phyloP scores from a whole-genome alignment of 306 rosid species.

The Crataegus laevigata region DNA sequence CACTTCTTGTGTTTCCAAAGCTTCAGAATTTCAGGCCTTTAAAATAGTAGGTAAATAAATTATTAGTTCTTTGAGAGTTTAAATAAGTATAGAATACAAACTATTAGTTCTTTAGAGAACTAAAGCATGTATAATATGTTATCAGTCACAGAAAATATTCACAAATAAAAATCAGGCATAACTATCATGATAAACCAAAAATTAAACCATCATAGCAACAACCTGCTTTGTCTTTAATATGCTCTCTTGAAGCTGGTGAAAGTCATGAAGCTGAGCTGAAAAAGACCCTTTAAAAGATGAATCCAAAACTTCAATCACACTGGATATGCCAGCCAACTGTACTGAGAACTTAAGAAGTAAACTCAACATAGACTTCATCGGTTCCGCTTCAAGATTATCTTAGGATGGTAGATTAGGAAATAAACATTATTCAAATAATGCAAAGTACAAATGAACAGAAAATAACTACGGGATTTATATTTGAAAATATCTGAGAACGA shows the following conservation, averaged over 20 bases:
- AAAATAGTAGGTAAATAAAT: neutral
- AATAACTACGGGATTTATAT: slow-evolving; percentile 12
- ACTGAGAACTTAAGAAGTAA: slow-evolving; percentile 59
- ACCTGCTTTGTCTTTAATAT: slow-evolving; percentile 89
- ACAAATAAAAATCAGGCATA: slow-evolving; percentile 4
- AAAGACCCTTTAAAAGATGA: slow-evolving; percentile 78
- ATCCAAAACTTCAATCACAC: slow-evolving; percentile 84
- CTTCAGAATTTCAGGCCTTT: neutral
- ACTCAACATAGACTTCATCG: slow-evolving; percentile 48
- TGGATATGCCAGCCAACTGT: slow-evolving; percentile 69
- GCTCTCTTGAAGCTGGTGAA: slow-evolving; percentile 79
- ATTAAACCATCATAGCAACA: slow-evolving; percentile 14
- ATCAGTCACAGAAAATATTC: slow-evolving; percentile 1
- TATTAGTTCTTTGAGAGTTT: neutral
- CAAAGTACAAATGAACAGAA: neutral
- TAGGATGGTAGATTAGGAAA: slow-evolving; percentile 29
- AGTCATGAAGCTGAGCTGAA: slow-evolving; percentile 76
- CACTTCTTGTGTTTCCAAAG: neutral
- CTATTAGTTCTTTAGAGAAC: neutral
- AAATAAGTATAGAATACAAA: neutral
- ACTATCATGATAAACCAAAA: slow-evolving; percentile 3
- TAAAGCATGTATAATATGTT: neutral
- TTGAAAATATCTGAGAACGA: slow-evolving; percentile 2
- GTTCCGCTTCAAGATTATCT: slow-evolving; percentile 57
- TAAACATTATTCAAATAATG: slow-evolving; percentile 2